Percentiles rank a stretch among this genome's conserved stretches.
Conservation (phyloP, 2,329 filamentous ascomycete species). For the Sporothrix brasiliensis region DNA sequence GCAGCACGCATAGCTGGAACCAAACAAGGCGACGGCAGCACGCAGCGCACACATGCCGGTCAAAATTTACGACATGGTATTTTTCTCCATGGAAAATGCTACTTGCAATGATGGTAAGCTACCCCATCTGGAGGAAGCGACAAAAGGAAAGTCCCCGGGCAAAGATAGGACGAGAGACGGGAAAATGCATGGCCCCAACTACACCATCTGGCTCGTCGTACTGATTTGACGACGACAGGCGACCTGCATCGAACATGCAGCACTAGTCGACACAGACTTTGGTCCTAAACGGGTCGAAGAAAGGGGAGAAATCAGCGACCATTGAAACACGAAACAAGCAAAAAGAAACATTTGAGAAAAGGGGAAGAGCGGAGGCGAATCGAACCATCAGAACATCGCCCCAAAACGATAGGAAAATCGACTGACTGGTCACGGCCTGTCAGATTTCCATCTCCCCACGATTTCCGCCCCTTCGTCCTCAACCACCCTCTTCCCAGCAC, state of each 20-base stretch:
- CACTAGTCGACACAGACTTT: background rate
- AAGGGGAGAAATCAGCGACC: background rate
- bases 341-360: slow-evolving; percentile 5
- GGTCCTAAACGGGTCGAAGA: background rate
- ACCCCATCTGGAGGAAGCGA: slow-evolving; percentile 2
- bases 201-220: too few relatives aligned
- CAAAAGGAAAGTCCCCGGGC: background rate
- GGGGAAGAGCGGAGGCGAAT: background rate
- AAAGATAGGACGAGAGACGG: slow-evolving; percentile 20
- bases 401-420: background rate
- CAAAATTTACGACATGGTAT: slow-evolving; percentile 13
- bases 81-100: slow-evolving; percentile 1
- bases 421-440: slow-evolving; percentile 11
- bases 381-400: background rate
- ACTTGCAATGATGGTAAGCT: slow-evolving; percentile 22
- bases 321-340: background rate
- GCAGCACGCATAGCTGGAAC: background rate
- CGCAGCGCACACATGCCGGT: slow-evolving; percentile 7
- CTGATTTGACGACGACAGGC: slow-evolving; percentile 3
- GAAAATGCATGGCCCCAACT: slow-evolving; percentile 15
- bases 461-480: slow-evolving; percentile 1
- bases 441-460: slow-evolving; percentile 8
- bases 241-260: slow-evolving; percentile 16
- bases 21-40: slow-evolving; percentile 15
- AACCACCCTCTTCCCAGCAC: background rate